Conservation (phyloP, 768 basidiomycete species). For the Paxillus rubicundulus region DNA sequence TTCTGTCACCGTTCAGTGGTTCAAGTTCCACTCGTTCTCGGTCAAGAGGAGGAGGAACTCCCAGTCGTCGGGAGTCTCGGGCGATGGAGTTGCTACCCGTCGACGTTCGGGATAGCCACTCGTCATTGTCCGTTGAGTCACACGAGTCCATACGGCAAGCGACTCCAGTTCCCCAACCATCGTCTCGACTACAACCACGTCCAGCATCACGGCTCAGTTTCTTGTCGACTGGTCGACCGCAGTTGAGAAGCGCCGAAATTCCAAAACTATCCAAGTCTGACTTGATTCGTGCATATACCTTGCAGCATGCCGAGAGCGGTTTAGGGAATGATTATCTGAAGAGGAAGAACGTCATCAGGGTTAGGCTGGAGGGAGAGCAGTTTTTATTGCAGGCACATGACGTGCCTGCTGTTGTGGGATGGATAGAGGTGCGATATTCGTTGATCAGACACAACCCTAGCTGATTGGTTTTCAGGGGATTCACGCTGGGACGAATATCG, state of each 20-base stretch:
- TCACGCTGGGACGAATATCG: conserved; percentile 89
- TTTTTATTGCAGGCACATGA: conserved; percentile 89
- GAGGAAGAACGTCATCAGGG: conserved; percentile 88
- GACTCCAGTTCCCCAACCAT: conserved; percentile 14
- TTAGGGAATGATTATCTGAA: conserved; percentile 94
- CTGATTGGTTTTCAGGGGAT: conserved; percentile 54
- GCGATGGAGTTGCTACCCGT: conserved; percentile 25
- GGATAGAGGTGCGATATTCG: conserved; percentile 79
- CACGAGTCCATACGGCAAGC: conserved; percentile 12
- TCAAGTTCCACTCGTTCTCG: conserved; percentile 10
- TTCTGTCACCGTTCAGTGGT: conserved; percentile 27
- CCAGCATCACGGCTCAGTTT: conserved; percentile 23
- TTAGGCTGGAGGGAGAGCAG: conserved; percentile 93
- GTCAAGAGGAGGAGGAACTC: conserved; percentile 9
- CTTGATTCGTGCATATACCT: conserved; percentile 68
- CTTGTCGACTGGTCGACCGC: conserved; percentile 17
- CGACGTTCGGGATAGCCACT: conserved; percentile 19
- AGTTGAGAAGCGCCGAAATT: conserved; percentile 23
- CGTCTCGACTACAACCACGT: conserved; percentile 14
- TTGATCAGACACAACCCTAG: background rate
- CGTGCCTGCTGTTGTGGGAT: conserved; percentile 82
- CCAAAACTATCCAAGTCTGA: conserved; percentile 48
- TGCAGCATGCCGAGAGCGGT: conserved; percentile 92
- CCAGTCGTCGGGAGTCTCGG: conserved; percentile 7
- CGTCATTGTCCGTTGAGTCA: conserved; percentile 13